Evolutionary conservation across 768 basidiomycete genomes (phyloP).

Genomic region (Chalciporus pseudorubinellus): DNA sequence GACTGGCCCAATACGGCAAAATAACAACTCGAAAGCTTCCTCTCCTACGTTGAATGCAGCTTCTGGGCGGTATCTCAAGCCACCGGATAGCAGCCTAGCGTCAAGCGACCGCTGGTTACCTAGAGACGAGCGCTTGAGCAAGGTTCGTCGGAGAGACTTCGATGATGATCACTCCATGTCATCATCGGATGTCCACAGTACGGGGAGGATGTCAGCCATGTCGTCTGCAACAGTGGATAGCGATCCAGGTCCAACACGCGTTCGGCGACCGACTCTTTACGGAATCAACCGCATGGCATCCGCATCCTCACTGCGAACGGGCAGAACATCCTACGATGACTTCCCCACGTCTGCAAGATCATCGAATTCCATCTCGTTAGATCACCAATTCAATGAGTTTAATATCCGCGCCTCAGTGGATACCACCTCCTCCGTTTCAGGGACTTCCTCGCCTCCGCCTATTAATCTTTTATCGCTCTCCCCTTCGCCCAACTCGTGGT

Average conservation of each 20-base stretch:
- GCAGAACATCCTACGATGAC: conserved; percentile 63
- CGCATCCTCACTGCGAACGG: conserved; percentile 62
- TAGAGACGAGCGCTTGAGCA: conserved; percentile 61
- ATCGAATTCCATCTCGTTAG: conserved; percentile 76
- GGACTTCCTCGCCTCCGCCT: conserved; percentile 72
- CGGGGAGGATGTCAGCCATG: conserved; percentile 70
- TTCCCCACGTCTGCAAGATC: conserved; percentile 72
- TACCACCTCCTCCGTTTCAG: conserved; percentile 52
- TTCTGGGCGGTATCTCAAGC: conserved; percentile 52
- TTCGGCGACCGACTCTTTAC: conserved; percentile 61
- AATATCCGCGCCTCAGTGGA: conserved; percentile 68
- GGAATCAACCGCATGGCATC: conserved; percentile 75
- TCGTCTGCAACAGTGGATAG: conserved; percentile 85
- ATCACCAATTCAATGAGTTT: conserved; percentile 78
- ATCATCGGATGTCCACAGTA: conserved; percentile 78
- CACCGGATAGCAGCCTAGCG: conserved; percentile 33
- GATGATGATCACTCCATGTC: conserved; percentile 94
- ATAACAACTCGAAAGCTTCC: conserved; percentile 37
- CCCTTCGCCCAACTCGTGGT: conserved; percentile 58
- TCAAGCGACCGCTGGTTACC: conserved; percentile 46
- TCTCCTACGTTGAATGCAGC: conserved; percentile 60
- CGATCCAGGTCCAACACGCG: conserved; percentile 74
- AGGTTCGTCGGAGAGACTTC: conserved; percentile 77
- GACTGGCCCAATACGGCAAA: conserved; percentile 64
- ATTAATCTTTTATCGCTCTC: conserved; percentile 73